phyloP scores from a whole-genome alignment of 306 rosid species.

The Mimosa bimucronata region DNA sequence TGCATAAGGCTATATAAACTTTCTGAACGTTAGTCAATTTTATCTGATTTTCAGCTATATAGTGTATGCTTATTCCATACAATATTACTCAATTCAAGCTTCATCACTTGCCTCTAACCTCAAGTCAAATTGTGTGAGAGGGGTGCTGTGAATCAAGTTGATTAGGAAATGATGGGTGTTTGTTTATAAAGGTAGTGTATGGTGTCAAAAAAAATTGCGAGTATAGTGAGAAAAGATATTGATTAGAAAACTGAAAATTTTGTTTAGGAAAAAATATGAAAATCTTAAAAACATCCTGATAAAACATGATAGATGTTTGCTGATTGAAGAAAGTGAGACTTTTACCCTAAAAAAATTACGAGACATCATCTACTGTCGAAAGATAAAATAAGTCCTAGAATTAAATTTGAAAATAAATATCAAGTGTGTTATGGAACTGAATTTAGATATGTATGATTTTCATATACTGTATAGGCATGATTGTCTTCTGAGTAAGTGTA shows the following conservation, averaged over 20 bases:
- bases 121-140: too few species aligned
- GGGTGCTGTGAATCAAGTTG: too few species aligned
- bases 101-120: too few species aligned
- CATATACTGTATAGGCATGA: slow-evolving; percentile 34
- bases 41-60: not conserved
- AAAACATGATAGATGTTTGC: not conserved
- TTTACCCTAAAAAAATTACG: not conserved
- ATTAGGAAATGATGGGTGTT: too few species aligned
- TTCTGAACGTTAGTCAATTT: not conserved
- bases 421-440: slow-evolving; percentile 46
- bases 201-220: too few species aligned
- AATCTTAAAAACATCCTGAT: not conserved
- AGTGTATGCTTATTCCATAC: not conserved
- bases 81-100: too few species aligned
- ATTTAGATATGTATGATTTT: slow-evolving; percentile 51
- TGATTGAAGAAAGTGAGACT: not conserved
- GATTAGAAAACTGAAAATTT: not conserved
- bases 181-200: too few species aligned
- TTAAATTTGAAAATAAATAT: slow-evolving; percentile 42
- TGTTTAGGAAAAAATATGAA: not conserved
- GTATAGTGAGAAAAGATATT: not conserved
- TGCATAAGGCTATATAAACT: not conserved
- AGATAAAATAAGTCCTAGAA: not conserved
- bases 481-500: slow-evolving; percentile 13
- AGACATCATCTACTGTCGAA: not conserved